Conservation (phyloP, 2,329 filamentous ascomycete species). For the Cercospora zeae-maydis region DNA sequence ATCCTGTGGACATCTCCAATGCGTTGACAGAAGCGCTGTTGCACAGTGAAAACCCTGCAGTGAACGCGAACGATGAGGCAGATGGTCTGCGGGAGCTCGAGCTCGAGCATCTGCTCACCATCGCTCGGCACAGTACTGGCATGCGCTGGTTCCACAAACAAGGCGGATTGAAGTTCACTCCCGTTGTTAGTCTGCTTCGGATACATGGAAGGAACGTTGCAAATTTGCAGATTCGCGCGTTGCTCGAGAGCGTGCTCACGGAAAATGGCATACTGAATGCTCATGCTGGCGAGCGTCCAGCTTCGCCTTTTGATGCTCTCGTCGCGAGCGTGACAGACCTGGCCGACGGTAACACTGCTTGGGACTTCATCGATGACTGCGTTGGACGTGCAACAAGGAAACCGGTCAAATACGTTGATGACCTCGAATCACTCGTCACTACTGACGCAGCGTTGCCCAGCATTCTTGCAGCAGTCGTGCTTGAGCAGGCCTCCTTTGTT, state of each 20-base stretch:
- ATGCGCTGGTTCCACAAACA: conserved; percentile 88
- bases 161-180: conserved; percentile 60
- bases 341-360: conserved; percentile 44
- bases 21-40: conserved; percentile 67
- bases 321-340: conserved; percentile 43
- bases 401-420: conserved; percentile 79
- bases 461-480: conserved; percentile 64
- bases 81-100: conserved; percentile 62
- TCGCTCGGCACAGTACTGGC: conserved; percentile 74
- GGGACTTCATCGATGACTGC: conserved; percentile 79
- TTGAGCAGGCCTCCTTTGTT: conserved; percentile 72
- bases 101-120: conserved; percentile 73
- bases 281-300: conserved; percentile 25
- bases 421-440: conserved; percentile 48
- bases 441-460: conserved; percentile 47
- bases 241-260: conserved; percentile 49
- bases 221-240: conserved; percentile 40
- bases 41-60: conserved; percentile 27
- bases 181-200: conserved; percentile 67
- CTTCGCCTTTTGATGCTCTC: conserved; percentile 43
- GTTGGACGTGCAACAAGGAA: conserved; percentile 69
- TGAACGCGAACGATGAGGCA: conserved; percentile 43
- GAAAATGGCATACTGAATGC: conserved; percentile 65
- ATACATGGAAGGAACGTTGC: conserved; percentile 45
- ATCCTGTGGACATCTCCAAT: conserved; percentile 83